Base-by-base conservation (phyloP, 768 basidiomycete species). In the Epithele typhae region DNA sequence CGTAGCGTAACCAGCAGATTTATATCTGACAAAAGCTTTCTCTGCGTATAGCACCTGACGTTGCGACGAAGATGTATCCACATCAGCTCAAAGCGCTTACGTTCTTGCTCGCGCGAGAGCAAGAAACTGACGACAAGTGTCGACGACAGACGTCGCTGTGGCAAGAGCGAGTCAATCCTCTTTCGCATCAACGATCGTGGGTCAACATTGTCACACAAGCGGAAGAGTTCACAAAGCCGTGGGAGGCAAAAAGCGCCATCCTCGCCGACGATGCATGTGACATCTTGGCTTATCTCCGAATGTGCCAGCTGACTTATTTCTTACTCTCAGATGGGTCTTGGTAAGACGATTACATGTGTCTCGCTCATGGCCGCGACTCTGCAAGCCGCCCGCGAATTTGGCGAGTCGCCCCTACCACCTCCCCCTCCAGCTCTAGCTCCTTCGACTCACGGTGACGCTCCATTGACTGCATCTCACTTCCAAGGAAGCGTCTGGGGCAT, bases 21-120 rank as follows among this genome's bases (percentile, higher is more conserved):
- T n/a, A n/a, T n/a, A n/a, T n/a, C 19, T 46, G 42, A 44, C 30
- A 22, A 24, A 34, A 2, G 38, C 25, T 39, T 10, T 25, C 18
- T 4, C 23, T 9, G 25, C 51, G 46, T 37, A 57, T 58, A 87
- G 86, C 69, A 40, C 59, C 73, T 43, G 82, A 87, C 57, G 80
- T 99, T 44, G 86, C 84, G 30, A 96, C 96, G 18, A 75, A 69
- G 38, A 72, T 99, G 7, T 99, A 98, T 68, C 92, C 95, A 17
- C 96, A 99, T 73, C 96, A 99, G 69, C 95, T 93, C 69, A 95
- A 95, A 65, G 96, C 95, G 19, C 74, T 99, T 17, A 92, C 95
- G 1, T 99, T 99, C 67, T 72, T 99, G 40, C 74, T 97, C 17
- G 91, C 96, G 59, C 79, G 96, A 62, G 84, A 88, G 64, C 76